A percentile compares a stretch with the other conserved stretches of the same genome.
phyloP scores from a whole-genome alignment of 73 alveolate genomes.

The Symbiodinium pilosum region DNA sequence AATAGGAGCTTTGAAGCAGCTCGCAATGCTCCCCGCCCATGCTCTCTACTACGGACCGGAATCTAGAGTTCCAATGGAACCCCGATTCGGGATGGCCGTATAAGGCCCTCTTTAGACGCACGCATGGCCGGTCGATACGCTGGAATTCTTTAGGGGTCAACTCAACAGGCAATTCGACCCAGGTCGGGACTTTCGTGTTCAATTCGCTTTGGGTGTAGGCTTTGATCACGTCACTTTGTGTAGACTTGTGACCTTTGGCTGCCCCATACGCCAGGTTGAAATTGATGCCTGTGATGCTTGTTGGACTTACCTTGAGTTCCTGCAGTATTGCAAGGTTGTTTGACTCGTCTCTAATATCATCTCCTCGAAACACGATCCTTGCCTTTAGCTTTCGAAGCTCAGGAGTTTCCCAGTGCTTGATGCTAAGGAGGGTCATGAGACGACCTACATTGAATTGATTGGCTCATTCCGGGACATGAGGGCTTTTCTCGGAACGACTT shows the following conservation, averaged over 20 bases:
- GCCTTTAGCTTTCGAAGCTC: background rate
- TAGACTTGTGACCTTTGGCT: too few relatives aligned
- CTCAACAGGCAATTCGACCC: conserved; percentile 14
- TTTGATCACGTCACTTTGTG: background rate
- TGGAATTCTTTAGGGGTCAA: background rate
- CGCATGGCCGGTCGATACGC: background rate
- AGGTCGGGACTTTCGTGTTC: conserved; percentile 16
- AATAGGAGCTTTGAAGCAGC: background rate
- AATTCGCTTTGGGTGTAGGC: background rate
- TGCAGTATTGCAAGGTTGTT: background rate
- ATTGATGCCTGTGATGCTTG: background rate
- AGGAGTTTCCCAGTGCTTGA: background rate
- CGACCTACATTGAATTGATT: background rate
- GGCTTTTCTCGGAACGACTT: background rate
- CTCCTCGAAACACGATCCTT: background rate
- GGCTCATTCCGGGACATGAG: background rate
- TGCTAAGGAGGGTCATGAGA: background rate
- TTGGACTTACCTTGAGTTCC: background rate
- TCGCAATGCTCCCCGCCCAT: background rate
- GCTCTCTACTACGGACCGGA: background rate
- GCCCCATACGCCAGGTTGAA: background rate
- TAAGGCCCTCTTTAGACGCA: background rate
- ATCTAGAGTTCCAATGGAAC: background rate
- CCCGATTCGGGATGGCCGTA: conserved; percentile 29
- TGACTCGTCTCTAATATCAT: background rate